Base-by-base conservation (phyloP, 2,329 filamentous ascomycete genomes). In the Coniochaeta ligniaria region DNA sequence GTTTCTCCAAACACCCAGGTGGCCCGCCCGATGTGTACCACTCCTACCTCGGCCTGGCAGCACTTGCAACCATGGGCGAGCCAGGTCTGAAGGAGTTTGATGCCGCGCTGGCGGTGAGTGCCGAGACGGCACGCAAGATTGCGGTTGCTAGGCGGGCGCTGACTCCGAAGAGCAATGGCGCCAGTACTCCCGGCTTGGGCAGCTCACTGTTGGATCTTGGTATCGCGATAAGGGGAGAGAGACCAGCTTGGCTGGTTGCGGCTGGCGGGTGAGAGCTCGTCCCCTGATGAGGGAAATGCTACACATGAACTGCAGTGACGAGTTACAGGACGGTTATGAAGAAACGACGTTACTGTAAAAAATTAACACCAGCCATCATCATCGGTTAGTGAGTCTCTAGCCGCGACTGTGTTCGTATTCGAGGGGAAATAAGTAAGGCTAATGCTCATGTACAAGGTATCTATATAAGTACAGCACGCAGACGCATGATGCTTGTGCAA, bases 41-140 rank as follows among this genome's bases (percentile, higher is more conserved):
- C 71, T 90, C 90, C 0, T 97, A 93, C 71, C 83, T 98, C 33
- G 95, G 92, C 0, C 82, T 98, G 36, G 90, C 92, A 1, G 88
- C 90, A 0, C 78, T 99, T 43, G 86, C 88, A 0, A 83, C 91
- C 17, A 83, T 92, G 72, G 85, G 85, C 8, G 90, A 96, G 65
- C 72, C 81, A 0, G 84, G 84, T 0, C 71, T 98, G 41, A 89
- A 88, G 63, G 74, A 78, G 22, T 81, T 96, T 57, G 92, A 98
- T 71, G 82, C 89, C 0, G 83, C 83, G 1, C 76, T 97, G 58
- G 96, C 92, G 69, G 84, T 94, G 43, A 92, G 89, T 64, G 75
- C 80, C 28, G 81, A 86, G 12, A 80, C 83, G 0, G 79, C 79
- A 12, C 68, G 73, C 33, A 81, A 79, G 60, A 76, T 88, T 38